phyloP scores from a whole-genome alignment of 2,329 filamentous ascomycete species.

The Fusarium brachygibbosum region DNA sequence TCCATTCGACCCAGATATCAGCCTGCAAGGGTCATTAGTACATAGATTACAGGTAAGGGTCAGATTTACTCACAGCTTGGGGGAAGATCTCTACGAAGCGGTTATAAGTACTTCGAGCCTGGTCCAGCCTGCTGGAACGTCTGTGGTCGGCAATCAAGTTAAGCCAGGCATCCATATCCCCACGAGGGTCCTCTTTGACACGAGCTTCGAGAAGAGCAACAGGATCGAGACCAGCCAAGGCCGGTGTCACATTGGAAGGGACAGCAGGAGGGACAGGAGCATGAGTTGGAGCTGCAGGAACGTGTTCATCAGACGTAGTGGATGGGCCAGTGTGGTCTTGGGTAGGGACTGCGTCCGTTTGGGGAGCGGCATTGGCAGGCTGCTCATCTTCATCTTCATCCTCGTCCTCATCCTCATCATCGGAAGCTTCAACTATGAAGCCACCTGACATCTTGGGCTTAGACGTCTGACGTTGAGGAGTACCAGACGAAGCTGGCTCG shows the following conservation, averaged over 20 bases:
- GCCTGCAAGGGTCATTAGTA: slow-evolving; percentile 70
- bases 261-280: slow-evolving; percentile 37
- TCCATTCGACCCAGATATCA: slow-evolving; percentile 90
- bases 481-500: slow-evolving; percentile 49
- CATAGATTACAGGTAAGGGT: background rate
- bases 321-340: slow-evolving; percentile 35
- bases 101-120: slow-evolving; percentile 83
- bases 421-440: slow-evolving; percentile 71
- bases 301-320: slow-evolving; percentile 44
- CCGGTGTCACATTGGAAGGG: slow-evolving; percentile 53
- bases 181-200: slow-evolving; percentile 91
- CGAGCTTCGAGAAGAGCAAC: slow-evolving; percentile 88
- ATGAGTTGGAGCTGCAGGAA: slow-evolving; percentile 32
- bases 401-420: slow-evolving; percentile 70
- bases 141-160: slow-evolving; percentile 87
- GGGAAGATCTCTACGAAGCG: slow-evolving; percentile 91
- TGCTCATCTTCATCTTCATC: slow-evolving; percentile 65
- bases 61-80: slow-evolving; percentile 78
- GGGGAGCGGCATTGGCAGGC: slow-evolving; percentile 42
- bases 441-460: slow-evolving; percentile 73
- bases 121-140: slow-evolving; percentile 83
- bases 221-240: slow-evolving; percentile 70
- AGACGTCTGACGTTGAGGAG: slow-evolving; percentile 50
- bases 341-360: slow-evolving; percentile 26
- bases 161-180: slow-evolving; percentile 93